These are phyloP conservation scores for Raffaelea ambrosiae DNA, from an alignment of 2,329 filamentous ascomycete species.

Conservation along the genomic window DNA sequence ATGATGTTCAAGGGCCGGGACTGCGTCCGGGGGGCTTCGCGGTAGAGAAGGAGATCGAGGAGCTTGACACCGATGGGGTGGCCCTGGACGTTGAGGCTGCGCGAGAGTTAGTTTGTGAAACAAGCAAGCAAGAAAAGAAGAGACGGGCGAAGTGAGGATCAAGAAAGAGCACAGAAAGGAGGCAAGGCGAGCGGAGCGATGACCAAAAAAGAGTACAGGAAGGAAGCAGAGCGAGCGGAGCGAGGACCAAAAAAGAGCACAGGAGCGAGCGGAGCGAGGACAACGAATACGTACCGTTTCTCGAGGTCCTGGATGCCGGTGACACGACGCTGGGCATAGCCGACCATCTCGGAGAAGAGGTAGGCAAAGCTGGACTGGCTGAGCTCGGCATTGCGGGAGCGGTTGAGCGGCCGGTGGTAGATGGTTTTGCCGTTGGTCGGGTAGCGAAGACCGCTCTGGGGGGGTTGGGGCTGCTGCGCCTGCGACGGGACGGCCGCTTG, in stretches of 20 bases:
- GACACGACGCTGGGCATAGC: conserved; percentile 83
- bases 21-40: conserved; percentile 61
- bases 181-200: neutral
- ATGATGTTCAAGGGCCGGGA: conserved; percentile 81
- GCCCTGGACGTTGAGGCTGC: conserved; percentile 79
- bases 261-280: neutral
- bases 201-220: neutral
- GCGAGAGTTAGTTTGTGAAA: neutral
- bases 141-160: neutral
- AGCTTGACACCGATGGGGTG: conserved; percentile 90
- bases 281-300: conserved; percentile 53
- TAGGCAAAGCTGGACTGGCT: conserved; percentile 94
- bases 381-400: conserved; percentile 77
- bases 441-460: conserved; percentile 59
- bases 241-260: too few relatives aligned
- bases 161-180: neutral
- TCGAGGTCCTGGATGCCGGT: conserved; percentile 92
- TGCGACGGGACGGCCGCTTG: neutral
- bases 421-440: conserved; percentile 94
- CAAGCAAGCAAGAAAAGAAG: neutral
- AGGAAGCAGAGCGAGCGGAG: too few relatives aligned
- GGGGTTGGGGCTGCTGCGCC: conserved; percentile 1
- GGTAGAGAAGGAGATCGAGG: conserved; percentile 88
- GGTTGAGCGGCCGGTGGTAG: conserved; percentile 91
- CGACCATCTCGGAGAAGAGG: conserved; percentile 93